A percentile compares a stretch with the other conserved stretches of the same genome.
These are phyloP conservation scores for Quercus aquifolioides DNA, from an alignment of 306 rosid species.

Conservation along the genomic window DNA sequence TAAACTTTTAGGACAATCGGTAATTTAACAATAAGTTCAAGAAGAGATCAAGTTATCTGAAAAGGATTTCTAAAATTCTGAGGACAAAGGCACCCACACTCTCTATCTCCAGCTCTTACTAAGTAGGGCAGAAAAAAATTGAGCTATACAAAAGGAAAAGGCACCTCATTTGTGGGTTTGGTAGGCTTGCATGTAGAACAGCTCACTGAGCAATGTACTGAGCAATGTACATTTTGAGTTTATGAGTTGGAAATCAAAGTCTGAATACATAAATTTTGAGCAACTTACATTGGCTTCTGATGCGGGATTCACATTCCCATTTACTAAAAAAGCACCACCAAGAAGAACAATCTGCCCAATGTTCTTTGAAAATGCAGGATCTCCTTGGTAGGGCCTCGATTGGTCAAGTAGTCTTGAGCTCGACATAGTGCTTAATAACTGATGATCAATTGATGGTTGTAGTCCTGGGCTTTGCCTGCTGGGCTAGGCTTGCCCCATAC, in stretches of 20 bases:
- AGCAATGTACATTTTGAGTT: not conserved
- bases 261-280: not conserved
- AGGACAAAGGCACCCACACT: not conserved
- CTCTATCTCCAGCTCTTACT: not conserved
- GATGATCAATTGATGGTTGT: too few relatives aligned
- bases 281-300: constrained; percentile 84
- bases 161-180: not conserved
- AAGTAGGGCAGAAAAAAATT: not conserved
- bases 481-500: too few relatives aligned
- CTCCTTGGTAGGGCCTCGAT: too few relatives aligned
- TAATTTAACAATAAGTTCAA: not conserved
- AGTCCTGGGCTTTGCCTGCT: too few relatives aligned
- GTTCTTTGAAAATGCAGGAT: constrained; percentile 67
- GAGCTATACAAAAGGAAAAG: not conserved
- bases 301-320: constrained; percentile 94
- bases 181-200: not conserved
- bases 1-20: too few relatives aligned
- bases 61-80: not conserved
- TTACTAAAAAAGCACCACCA: constrained; percentile 86
- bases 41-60: not conserved
- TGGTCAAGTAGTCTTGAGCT: too few relatives aligned
- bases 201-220: not conserved
- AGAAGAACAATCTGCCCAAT: constrained; percentile 75
- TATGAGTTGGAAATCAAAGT: not conserved
- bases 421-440: too few relatives aligned